phyloP scores from a whole-genome alignment of 306 rosid species.

The Gleditsia sinensis region DNA sequence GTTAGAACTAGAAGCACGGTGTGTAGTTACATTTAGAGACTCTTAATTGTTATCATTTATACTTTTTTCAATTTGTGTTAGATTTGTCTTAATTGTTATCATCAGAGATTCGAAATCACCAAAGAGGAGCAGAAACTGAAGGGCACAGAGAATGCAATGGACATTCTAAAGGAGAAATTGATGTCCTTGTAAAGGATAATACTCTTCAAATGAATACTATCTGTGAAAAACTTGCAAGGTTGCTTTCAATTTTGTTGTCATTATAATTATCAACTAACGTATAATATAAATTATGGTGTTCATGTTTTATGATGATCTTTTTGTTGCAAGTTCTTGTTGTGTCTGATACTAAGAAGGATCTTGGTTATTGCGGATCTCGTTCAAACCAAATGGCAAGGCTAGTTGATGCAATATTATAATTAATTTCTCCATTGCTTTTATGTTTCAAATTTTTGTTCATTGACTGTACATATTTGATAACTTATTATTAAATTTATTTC shows the following conservation, averaged over 20 bases:
- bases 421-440: not conserved
- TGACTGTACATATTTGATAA: not conserved
- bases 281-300: too few species aligned
- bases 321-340: too few species aligned
- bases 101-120: too few species aligned
- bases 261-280: not conserved
- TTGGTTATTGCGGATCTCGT: constrained; percentile 64
- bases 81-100: too few species aligned
- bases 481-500: too few species aligned
- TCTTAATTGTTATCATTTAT: not conserved
- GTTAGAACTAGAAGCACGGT: not conserved
- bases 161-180: constrained; percentile 39
- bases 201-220: constrained; percentile 68
- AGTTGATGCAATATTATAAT: not conserved
- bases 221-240: constrained; percentile 77
- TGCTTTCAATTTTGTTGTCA: constrained; percentile 17
- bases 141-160: too few species aligned
- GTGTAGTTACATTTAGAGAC: not conserved
- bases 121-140: too few species aligned
- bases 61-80: not conserved
- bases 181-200: constrained; percentile 68
- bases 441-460: not conserved
- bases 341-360: too few species aligned
- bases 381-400: constrained; percentile 73
- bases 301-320: too few species aligned